These are phyloP conservation scores for Penicillium maclennaniae DNA, from an alignment of 495 filamentous ascomycete species.

Conservation along the genomic window DNA sequence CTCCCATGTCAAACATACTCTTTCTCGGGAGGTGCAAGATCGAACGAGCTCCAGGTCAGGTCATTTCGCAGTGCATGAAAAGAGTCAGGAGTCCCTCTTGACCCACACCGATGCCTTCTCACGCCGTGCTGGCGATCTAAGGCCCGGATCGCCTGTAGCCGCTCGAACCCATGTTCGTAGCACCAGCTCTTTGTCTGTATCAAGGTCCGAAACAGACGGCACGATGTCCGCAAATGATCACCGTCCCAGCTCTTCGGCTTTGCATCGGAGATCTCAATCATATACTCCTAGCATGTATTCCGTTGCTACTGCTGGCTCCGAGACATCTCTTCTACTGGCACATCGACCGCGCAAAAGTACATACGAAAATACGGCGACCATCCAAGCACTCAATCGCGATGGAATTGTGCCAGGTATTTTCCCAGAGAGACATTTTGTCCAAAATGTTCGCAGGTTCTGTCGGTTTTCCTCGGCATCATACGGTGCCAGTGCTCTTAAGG, in stretches of 20 bases:
- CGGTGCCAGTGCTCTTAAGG: slow-evolving; percentile 63
- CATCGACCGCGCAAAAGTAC: slow-evolving; percentile 49
- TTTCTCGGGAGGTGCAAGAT: slow-evolving; percentile 21
- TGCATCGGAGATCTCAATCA: slow-evolving; percentile 31
- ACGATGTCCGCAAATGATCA: slow-evolving; percentile 28
- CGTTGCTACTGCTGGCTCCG: slow-evolving; percentile 59
- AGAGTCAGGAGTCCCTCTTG: slow-evolving; percentile 52
- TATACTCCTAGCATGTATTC: slow-evolving; percentile 66
- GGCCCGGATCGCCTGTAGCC: slow-evolving; percentile 46
- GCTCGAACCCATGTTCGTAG: slow-evolving; percentile 45
- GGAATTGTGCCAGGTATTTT: slow-evolving; percentile 62
- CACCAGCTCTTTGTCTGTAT: slow-evolving; percentile 45
- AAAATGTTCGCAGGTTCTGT: slow-evolving; percentile 70
- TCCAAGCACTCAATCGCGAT: slow-evolving; percentile 52
- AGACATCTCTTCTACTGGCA: slow-evolving; percentile 60
- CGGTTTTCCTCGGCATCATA: slow-evolving; percentile 77
- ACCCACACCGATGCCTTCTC: slow-evolving; percentile 61
- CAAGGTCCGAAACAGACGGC: slow-evolving; percentile 46
- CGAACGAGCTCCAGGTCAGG: slow-evolving; percentile 36
- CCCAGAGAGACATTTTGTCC: slow-evolving; percentile 61
- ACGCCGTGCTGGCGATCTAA: slow-evolving; percentile 42
- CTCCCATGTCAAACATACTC: slow-evolving; percentile 18
- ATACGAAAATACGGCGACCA: slow-evolving; percentile 52
- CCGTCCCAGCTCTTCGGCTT: slow-evolving; percentile 29
- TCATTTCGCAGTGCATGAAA: slow-evolving; percentile 51